phyloP scores from a whole-genome alignment of 495 filamentous ascomycete genomes.

The Penicillium maclennaniae region DNA sequence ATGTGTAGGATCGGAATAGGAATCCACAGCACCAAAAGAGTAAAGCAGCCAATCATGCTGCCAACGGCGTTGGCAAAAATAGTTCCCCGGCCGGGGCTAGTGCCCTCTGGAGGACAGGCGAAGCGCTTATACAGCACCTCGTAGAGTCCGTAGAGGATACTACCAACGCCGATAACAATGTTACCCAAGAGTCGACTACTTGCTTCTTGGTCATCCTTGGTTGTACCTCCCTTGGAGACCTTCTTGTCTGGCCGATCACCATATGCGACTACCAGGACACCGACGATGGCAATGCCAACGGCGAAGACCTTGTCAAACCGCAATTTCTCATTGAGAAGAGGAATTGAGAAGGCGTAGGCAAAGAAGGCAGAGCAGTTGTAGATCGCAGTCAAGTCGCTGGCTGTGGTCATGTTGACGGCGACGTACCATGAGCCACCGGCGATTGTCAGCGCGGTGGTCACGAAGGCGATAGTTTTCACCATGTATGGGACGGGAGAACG shows the following conservation, averaged over 20 bases:
- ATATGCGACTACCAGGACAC: constrained; percentile 90
- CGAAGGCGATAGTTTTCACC: constrained; percentile 67
- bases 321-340: constrained; percentile 77
- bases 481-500: constrained; percentile 69
- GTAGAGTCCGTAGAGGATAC: constrained; percentile 92
- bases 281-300: constrained; percentile 78
- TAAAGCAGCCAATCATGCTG: constrained; percentile 79
- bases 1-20: constrained; percentile 81
- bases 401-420: constrained; percentile 86
- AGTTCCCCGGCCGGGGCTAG: constrained; percentile 72
- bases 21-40: constrained; percentile 84
- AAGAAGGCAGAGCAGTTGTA: constrained; percentile 99
- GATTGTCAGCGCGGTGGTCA: constrained; percentile 83
- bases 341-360: constrained; percentile 92
- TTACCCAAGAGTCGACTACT: constrained; percentile 72
- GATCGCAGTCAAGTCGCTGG: constrained; percentile 91
- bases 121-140: constrained; percentile 92
- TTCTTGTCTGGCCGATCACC: constrained; percentile 59
- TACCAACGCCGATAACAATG: constrained; percentile 87
- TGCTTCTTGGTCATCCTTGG: constrained; percentile 47
- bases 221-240: constrained; percentile 48
- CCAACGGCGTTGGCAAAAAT: constrained; percentile 93
- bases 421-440: constrained; percentile 95
- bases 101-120: constrained; percentile 89
- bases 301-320: constrained; percentile 76